phyloP scores from a whole-genome alignment of 352 stramenopile genomes.

The Saprolegnia diclina region DNA sequence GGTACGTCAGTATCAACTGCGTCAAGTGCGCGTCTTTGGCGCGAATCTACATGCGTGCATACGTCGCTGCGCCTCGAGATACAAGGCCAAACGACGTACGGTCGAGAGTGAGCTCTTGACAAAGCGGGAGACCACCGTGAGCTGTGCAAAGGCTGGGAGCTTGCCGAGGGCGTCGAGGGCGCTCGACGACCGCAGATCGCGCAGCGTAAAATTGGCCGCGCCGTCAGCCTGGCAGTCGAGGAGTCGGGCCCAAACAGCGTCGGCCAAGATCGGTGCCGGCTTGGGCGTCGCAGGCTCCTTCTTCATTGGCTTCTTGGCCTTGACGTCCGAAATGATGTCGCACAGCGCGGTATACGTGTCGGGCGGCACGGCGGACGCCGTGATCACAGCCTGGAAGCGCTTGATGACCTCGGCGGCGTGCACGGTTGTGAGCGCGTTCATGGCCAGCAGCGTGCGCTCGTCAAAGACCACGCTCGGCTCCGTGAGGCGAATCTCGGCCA shows the following conservation, averaged over 20 bases:
- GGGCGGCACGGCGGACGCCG: constrained; percentile 1
- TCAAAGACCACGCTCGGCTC: constrained; percentile 10
- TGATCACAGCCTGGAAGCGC: not conserved
- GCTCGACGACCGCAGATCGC: constrained; percentile 58
- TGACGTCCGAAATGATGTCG: constrained; percentile 23
- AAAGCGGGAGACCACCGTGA: constrained; percentile 64
- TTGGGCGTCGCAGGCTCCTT: not conserved
- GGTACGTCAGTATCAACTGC: constrained; percentile 64
- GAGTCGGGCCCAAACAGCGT: constrained; percentile 65
- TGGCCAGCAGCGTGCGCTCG: not conserved
- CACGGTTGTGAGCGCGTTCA: constrained; percentile 5
- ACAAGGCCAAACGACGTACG: not conserved
- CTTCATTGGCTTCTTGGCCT: not conserved
- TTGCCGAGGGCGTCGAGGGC: constrained; percentile 55
- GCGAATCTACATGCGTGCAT: constrained; percentile 47
- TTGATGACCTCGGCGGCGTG: constrained; percentile 4
- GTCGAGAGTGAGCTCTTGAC: constrained; percentile 33
- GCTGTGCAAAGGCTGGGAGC: constrained; percentile 73
- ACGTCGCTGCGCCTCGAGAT: not conserved
- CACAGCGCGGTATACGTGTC: constrained; percentile 13
- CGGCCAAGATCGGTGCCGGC: constrained; percentile 28
- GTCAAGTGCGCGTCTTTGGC: constrained; percentile 78
- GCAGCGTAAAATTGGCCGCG: constrained; percentile 48
- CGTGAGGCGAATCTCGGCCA: not conserved
- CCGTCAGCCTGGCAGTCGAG: constrained; percentile 58